Conservation (phyloP, 1,139 yeast species). For the Wickerhamiella infanticola region DNA sequence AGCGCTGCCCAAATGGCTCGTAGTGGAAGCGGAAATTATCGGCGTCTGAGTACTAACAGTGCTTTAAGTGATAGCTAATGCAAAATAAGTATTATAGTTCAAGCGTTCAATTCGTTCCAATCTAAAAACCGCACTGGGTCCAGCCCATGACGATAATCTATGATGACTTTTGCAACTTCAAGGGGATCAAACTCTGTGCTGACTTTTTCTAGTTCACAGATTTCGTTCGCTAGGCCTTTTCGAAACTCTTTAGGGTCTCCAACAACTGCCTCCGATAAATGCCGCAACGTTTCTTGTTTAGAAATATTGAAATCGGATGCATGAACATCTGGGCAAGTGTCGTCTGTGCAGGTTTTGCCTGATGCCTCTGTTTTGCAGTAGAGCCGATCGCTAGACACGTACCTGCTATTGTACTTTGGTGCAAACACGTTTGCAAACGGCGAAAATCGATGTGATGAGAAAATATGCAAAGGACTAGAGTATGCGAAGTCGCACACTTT, state of each 20-base stretch:
- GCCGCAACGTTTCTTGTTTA: constrained; percentile 5
- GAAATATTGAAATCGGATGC: constrained; percentile 16
- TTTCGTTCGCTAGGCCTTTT: constrained; percentile 3
- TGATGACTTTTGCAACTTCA: constrained; percentile 2
- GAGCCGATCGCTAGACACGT: constrained; percentile 12
- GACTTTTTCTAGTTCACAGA: neutral
- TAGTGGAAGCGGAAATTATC: neutral
- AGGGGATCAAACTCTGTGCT: neutral
- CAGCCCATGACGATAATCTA: constrained; percentile 7
- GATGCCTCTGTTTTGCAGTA: constrained; percentile 19
- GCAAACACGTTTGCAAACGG: constrained; percentile 19
- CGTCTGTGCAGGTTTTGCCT: constrained; percentile 16
- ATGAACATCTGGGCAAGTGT: constrained; percentile 19
- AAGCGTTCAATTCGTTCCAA: constrained; percentile 6
- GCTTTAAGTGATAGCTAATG: no score
- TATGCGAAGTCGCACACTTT: neutral
- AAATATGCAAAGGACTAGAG: constrained; percentile 16
- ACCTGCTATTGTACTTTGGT: constrained; percentile 18
- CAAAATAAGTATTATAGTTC: no score
- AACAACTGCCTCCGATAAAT: constrained; percentile 9
- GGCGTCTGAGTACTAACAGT: neutral
- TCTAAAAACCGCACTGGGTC: constrained; percentile 9
- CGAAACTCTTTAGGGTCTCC: constrained; percentile 5
- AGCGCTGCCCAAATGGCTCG: constrained; percentile 8
- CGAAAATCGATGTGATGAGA: constrained; percentile 20